A percentile compares a stretch with the other conserved stretches of the same genome.
phyloP scores from a whole-genome alignment of 495 filamentous ascomycete genomes.

The Podospora australis region DNA sequence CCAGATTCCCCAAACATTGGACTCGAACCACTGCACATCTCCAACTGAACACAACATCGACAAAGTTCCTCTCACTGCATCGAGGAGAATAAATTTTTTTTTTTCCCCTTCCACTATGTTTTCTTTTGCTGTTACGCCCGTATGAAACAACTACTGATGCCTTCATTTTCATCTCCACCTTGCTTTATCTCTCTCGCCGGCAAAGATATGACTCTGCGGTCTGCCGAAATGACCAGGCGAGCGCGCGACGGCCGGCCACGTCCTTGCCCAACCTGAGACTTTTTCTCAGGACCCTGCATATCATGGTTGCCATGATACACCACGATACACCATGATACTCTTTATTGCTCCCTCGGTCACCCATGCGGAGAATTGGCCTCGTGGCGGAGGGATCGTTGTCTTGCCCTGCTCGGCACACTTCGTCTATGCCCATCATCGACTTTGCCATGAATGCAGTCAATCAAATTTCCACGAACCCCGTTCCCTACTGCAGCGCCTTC shows the following conservation, averaged over 20 bases:
- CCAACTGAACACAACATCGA: no score
- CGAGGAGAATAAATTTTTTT: not conserved
- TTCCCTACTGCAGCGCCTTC: not conserved
- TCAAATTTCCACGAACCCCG: no score
- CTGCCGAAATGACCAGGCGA: conserved; percentile 8
- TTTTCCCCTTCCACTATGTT: not conserved
- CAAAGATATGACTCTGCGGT: conserved; percentile 3
- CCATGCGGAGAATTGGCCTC: conserved; percentile 1
- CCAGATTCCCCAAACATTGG: no score
- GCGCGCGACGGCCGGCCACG: not conserved
- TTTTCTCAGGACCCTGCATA: conserved; percentile 2
- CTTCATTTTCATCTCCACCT: not conserved
- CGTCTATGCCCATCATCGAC: no score
- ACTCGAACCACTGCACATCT: no score
- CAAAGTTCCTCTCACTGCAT: no score
- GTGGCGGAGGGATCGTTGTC: not conserved
- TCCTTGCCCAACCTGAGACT: conserved; percentile 3
- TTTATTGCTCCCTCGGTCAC: conserved; percentile 1
- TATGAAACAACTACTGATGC: conserved; percentile 3
- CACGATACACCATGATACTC: no score
- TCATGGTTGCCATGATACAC: no score
- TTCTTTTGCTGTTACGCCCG: conserved; percentile 11
- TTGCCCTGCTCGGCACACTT: not conserved
- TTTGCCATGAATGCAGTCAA: no score
- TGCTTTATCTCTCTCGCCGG: no score